A percentile compares a stretch with the other conserved stretches of the same genome.
phyloP scores from a whole-genome alignment of 1,284 basidiomycete genomes.

The Heterobasidion parviporum region DNA sequence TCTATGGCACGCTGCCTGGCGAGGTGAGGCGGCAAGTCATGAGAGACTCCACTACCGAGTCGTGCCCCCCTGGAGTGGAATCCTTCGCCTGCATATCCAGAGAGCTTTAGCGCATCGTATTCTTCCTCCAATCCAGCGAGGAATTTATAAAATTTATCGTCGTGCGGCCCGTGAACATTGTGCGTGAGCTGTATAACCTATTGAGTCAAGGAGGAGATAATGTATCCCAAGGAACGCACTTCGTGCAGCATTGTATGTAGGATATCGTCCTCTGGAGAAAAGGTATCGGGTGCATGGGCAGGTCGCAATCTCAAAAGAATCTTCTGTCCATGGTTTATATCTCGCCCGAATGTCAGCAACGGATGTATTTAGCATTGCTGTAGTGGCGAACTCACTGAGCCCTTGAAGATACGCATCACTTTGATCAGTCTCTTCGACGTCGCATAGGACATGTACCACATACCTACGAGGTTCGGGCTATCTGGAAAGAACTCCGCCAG shows the following conservation, averaged over 20 bases:
- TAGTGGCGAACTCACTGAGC: constrained; percentile 23
- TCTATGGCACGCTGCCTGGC: constrained; percentile 61
- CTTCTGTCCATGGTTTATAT: constrained; percentile 71
- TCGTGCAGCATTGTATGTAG: constrained; percentile 83
- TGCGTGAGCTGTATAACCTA: constrained; percentile 61
- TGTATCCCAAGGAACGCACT: constrained; percentile 28
- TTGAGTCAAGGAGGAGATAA: not conserved
- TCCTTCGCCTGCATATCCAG: constrained; percentile 78
- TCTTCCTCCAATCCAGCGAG: constrained; percentile 75
- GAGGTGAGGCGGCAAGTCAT: constrained; percentile 55
- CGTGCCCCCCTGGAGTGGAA: constrained; percentile 68
- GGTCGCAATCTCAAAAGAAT: constrained; percentile 77
- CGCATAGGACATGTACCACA: constrained; percentile 16
- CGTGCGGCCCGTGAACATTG: constrained; percentile 82
- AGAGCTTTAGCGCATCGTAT: constrained; percentile 64
- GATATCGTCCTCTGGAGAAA: constrained; percentile 70
- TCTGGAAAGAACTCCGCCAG: constrained; percentile 84
- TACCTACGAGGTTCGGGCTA: constrained; percentile 65
- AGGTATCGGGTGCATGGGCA: constrained; percentile 57
- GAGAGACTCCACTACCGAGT: constrained; percentile 53
- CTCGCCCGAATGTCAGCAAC: constrained; percentile 23
- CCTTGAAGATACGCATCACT: constrained; percentile 12
- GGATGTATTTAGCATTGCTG: constrained; percentile 12
- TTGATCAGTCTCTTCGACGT: not conserved
- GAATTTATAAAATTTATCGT: constrained; percentile 76